These are phyloP conservation scores for Wallemia mellicola DNA, from an alignment of 1,284 basidiomycete genomes.

Conservation along the genomic window DNA sequence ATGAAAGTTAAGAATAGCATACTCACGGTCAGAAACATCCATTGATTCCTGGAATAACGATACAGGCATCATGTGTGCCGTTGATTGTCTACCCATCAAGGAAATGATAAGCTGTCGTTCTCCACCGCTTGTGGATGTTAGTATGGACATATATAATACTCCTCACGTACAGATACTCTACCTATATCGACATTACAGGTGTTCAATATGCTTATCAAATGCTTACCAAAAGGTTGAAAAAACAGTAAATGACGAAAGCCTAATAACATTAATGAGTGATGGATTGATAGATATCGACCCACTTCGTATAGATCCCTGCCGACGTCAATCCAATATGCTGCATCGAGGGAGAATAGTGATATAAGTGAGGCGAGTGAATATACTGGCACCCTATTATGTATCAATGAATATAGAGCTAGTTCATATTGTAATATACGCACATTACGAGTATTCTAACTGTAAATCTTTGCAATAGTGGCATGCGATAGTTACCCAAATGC, in stretches of 20 bases:
- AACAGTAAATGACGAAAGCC: constrained; percentile 92
- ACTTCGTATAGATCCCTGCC: constrained; percentile 91
- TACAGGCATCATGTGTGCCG: constrained; percentile 57
- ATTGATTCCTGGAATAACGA: constrained; percentile 44
- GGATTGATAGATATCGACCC: constrained; percentile 8
- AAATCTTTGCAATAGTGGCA: constrained; percentile 27
- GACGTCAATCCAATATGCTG: constrained; percentile 85
- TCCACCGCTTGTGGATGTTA: constrained; percentile 58
- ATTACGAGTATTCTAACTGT: constrained; percentile 90
- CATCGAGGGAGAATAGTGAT: constrained; percentile 73
- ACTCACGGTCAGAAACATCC: constrained; percentile 45
- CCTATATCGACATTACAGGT: constrained; percentile 8
- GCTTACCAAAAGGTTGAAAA: constrained; percentile 22
- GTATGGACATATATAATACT: neutral
- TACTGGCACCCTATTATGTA: constrained; percentile 32
- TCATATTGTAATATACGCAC: constrained; percentile 18
- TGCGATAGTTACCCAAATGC: constrained; percentile 3
- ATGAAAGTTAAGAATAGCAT: neutral
- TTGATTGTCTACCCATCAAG: constrained; percentile 62
- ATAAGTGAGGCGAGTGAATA: constrained; percentile 76
- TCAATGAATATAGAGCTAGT: neutral
- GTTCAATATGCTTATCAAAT: neutral
- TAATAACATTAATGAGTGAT: constrained; percentile 11
- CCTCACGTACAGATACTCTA: constrained; percentile 10
- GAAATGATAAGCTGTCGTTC: constrained; percentile 73